Evolutionary conservation across 2,329 filamentous ascomycete genomes (phyloP).

Genomic region (Pestalotiopsis sp.): DNA sequence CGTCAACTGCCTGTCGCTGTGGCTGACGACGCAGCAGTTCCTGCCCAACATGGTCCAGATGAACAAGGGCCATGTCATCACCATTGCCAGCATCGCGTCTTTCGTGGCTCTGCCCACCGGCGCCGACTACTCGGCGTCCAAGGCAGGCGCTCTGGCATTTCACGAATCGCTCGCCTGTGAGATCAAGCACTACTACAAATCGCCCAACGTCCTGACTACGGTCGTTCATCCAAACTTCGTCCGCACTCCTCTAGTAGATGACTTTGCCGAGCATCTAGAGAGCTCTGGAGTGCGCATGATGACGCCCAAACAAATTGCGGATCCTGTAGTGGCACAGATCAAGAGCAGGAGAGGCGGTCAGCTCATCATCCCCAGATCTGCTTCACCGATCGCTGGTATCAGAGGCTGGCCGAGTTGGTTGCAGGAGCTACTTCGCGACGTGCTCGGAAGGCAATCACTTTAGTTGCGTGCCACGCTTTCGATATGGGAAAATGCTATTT

Average conservation of each 20-base stretch:
- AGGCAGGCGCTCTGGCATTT: slow-evolving; percentile 54
- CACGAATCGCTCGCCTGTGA: slow-evolving; percentile 50
- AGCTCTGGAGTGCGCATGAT: slow-evolving; percentile 32
- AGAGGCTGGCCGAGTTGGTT: slow-evolving; percentile 44
- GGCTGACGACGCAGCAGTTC: slow-evolving; percentile 47
- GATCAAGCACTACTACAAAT: slow-evolving; percentile 36
- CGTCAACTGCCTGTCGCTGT: slow-evolving; percentile 51
- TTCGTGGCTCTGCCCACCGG: slow-evolving; percentile 49
- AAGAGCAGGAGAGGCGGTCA: slow-evolving; percentile 49
- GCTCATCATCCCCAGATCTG: slow-evolving; percentile 43
- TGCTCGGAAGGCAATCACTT: slow-evolving; percentile 6
- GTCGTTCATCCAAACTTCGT: slow-evolving; percentile 44
- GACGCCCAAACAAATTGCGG: slow-evolving; percentile 43
- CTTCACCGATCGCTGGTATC: slow-evolving; percentile 30
- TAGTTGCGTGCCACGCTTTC: background rate
- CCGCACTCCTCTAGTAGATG: slow-evolving; percentile 46
- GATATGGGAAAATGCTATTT: background rate
- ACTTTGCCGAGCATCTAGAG: slow-evolving; percentile 26
- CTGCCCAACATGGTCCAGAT: slow-evolving; percentile 48
- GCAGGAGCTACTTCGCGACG: slow-evolving; percentile 34
- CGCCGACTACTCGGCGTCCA: slow-evolving; percentile 53
- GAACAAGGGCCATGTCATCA: slow-evolving; percentile 56
- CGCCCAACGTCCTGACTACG: slow-evolving; percentile 39
- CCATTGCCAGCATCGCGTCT: slow-evolving; percentile 54
- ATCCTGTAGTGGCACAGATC: slow-evolving; percentile 52